phyloP scores from a whole-genome alignment of 2,329 filamentous ascomycete species.

The Immersiporthe knoxdaviesiana region DNA sequence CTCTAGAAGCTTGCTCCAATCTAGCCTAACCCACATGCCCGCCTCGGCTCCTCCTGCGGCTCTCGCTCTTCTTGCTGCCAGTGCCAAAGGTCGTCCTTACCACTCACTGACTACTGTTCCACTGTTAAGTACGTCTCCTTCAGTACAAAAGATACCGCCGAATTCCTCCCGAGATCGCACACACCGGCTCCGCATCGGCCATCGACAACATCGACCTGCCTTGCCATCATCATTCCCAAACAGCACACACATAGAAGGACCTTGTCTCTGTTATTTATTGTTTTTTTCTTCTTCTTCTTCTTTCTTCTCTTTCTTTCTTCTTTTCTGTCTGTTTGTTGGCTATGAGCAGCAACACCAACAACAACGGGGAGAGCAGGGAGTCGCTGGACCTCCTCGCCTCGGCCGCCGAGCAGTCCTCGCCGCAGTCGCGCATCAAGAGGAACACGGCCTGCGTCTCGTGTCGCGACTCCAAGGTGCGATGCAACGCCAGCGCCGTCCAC shows the following conservation, averaged over 20 bases:
- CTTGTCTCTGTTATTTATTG: neutral
- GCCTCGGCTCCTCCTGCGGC: too few species aligned
- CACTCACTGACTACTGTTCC: too few species aligned
- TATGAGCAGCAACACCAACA: constrained; percentile 21
- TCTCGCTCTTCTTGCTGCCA: neutral
- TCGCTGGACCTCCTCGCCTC: constrained; percentile 30
- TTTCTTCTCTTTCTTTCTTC: neutral
- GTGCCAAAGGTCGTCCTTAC: too few species aligned
- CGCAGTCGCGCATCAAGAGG: constrained; percentile 28
- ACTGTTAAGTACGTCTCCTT: neutral
- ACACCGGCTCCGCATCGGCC: constrained; percentile 18
- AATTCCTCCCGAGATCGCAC: constrained; percentile 10
- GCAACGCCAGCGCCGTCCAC: constrained; percentile 44
- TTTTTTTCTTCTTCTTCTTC: too few species aligned
- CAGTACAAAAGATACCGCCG: neutral
- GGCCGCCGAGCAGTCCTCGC: constrained; percentile 29
- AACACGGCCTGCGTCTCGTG: constrained; percentile 30
- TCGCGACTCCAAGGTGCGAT: constrained; percentile 45
- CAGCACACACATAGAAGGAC: neutral
- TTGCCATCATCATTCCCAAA: neutral
- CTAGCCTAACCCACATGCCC: neutral
- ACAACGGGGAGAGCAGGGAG: constrained; percentile 27
- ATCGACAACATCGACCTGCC: neutral
- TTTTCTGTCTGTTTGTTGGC: neutral
- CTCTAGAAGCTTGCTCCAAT: neutral